phyloP scores from a whole-genome alignment of 306 rosid genomes.

The Potentilla sterilis region DNA sequence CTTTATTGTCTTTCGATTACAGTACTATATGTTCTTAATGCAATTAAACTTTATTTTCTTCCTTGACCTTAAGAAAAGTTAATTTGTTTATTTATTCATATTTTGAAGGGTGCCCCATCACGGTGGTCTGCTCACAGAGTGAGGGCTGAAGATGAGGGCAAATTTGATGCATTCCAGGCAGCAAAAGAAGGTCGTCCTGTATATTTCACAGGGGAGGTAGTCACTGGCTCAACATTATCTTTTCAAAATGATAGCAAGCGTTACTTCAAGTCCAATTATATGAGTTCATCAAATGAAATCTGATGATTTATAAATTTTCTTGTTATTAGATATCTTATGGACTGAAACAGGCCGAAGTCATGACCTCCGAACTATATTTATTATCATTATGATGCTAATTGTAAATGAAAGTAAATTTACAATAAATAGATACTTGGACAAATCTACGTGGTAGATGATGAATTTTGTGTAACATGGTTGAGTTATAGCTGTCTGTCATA shows the following conservation, averaged over 20 bases:
- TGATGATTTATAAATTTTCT: neutral
- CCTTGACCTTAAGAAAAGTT: neutral
- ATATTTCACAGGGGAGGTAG: constrained; percentile 85
- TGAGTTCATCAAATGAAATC: neutral
- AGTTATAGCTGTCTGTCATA: neutral
- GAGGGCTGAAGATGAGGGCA: constrained; percentile 50
- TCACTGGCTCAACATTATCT: constrained; percentile 15
- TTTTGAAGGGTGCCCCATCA: constrained; percentile 67
- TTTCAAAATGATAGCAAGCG: neutral
- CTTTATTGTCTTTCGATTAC: constrained; percentile 15
- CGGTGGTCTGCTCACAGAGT: constrained; percentile 74
- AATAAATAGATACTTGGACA: neutral
- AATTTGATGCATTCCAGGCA: constrained; percentile 61
- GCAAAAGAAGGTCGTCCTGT: constrained; percentile 65
- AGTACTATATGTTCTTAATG: neutral
- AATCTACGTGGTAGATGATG: neutral
- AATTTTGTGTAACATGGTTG: neutral
- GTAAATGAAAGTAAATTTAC: constrained; percentile 8
- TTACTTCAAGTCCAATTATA: neutral
- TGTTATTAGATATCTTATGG: neutral
- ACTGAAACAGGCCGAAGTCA: neutral
- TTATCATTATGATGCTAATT: neutral
- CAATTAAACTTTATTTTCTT: constrained; percentile 2
- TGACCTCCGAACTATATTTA: neutral
- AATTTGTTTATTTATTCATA: neutral